Evolutionary conservation across 108 stramenopile genomes (phyloP).

Genomic region (Nitzschia sp.): DNA sequence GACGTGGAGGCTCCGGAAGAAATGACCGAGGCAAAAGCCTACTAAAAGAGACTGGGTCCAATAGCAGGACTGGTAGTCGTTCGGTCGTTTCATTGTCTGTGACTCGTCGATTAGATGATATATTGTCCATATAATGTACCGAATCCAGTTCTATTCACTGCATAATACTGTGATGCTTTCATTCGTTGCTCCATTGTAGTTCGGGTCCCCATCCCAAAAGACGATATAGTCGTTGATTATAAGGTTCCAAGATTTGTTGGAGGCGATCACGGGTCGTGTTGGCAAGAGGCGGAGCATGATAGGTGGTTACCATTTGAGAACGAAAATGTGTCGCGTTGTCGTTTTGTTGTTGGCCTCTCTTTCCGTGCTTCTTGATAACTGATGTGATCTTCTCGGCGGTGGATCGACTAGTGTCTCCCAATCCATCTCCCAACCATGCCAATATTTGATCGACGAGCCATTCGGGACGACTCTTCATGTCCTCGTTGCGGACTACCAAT

Average conservation of each 20-base stretch:
- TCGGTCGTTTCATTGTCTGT: no score
- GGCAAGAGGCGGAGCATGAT: neutral
- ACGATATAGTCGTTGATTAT: slow-evolving; percentile 10
- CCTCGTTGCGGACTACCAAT: slow-evolving; percentile 11
- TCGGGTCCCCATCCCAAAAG: neutral
- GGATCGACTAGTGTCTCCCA: neutral
- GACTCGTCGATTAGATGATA: no score
- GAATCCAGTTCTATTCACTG: no score
- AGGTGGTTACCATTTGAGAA: neutral
- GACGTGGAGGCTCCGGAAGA: no score
- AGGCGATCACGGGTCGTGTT: neutral
- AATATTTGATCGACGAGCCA: neutral
- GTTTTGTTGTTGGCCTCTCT: neutral
- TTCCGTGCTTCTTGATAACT: neutral
- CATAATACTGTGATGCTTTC: no score
- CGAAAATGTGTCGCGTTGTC: neutral
- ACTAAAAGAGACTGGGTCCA: no score
- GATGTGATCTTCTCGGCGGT: neutral
- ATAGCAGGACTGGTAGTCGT: no score
- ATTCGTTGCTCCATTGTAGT: neutral
- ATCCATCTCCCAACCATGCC: slow-evolving; percentile 8
- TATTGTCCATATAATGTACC: no score
- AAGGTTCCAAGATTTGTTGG: neutral
- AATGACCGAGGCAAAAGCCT: no score
- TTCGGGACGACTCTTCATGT: slow-evolving; percentile 4